Evolutionary conservation across 2,329 filamentous ascomycete genomes (phyloP), one percentile per base, ranked within the genome.

Genomic region (Verticillium albo-atrum): DNA sequence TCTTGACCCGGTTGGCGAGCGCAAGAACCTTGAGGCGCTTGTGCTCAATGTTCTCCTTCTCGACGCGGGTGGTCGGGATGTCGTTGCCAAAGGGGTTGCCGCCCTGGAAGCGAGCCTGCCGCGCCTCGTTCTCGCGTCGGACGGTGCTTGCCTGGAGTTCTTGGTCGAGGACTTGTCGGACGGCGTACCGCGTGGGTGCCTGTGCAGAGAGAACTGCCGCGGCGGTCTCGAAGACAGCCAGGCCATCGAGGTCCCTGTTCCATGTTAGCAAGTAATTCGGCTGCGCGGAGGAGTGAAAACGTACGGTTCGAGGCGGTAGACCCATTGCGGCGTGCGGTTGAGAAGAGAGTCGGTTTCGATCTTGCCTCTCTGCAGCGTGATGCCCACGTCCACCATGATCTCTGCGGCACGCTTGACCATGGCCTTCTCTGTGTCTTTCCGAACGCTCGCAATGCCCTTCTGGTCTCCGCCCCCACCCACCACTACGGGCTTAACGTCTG

Each of bases 261-360:
- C n/a, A 30, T 32, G 28, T 61, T 61, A 61, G 61, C 34, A 28
- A 42, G 26, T 42, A n/a, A 28, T n/a, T 37, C 56, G 28, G 37
- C 47, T 59, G 26, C 34, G 57, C 9, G 37, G 3, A 32, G 20
- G 15, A 20, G 20, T 25, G 35, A 15, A 42, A 23, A 87, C 89
- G 82, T 78, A 93, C 83, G 95, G 95, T 69, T 98, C 94, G 91
- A 99, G 93, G 57, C 95, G 87, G 74, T 96, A 98, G 9, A 96
- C 88, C 82, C 88, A 98, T 65, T 86, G 82, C 20, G 81, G 76
- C n/a, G 84, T 87, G 34, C 85, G 83, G 59, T 80, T 80, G 23
- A 77, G 78, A 5, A 80, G 72, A 7, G 82, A 82, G 35, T 90
- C 89, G 14, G 81, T 81, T 68, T 96, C 92, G 51, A 98, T 84